These are phyloP conservation scores for Myxozyma neotropica DNA, from an alignment of 805 yeast species.

Conservation along the genomic window DNA sequence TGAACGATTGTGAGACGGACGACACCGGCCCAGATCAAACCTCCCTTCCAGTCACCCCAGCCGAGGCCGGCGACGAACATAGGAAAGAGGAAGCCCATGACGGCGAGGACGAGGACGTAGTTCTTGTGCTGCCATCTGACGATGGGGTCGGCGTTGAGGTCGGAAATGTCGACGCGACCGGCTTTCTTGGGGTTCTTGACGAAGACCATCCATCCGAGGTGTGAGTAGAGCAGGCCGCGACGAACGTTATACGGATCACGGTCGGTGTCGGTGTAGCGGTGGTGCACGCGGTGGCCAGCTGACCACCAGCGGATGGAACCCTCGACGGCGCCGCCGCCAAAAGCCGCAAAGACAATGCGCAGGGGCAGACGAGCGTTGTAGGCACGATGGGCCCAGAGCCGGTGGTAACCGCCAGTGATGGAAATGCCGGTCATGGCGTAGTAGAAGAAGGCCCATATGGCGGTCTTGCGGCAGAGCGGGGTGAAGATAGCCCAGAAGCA, in stretches of 20 bases:
- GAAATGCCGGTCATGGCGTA: conserved; percentile 68
- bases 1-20: conserved; percentile 71
- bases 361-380: conserved; percentile 52
- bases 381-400: conserved; percentile 69
- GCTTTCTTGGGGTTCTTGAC: conserved; percentile 66
- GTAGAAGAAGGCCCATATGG: conserved; percentile 55
- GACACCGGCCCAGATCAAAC: conserved; percentile 77
- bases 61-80: conserved; percentile 60
- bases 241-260: conserved; percentile 85
- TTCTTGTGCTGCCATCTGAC: conserved; percentile 72
- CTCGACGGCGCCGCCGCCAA: conserved; percentile 73
- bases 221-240: conserved; percentile 78
- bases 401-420: conserved; percentile 77
- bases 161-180: conserved; percentile 66
- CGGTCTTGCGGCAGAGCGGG: conserved; percentile 55
- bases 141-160: conserved; percentile 60
- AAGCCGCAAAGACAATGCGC: conserved; percentile 54
- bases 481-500: conserved; percentile 47
- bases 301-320: conserved; percentile 83
- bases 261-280: conserved; percentile 83
- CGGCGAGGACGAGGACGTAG: conserved; percentile 57
- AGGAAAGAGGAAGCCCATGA: conserved; percentile 65
- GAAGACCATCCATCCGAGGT: conserved; percentile 83
- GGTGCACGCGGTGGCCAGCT: conserved; percentile 84
- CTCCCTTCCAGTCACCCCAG: conserved; percentile 78